Evolutionary conservation across 805 yeast genomes (phyloP).

Genomic region (Candida vartiovaarae): DNA sequence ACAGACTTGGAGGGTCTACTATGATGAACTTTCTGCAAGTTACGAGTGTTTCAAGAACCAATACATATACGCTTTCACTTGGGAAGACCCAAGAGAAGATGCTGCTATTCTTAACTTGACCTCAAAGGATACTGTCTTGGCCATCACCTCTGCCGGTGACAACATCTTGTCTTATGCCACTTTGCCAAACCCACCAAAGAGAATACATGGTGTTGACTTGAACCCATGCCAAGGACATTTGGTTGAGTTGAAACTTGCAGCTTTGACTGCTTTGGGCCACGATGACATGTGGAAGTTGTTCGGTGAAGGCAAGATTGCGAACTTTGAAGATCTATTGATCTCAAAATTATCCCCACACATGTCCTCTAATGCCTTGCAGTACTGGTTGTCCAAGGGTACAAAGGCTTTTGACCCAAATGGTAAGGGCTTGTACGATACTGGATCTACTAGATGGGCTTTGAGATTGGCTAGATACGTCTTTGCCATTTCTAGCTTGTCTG

Average conservation of each 20-base stretch:
- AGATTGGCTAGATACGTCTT: constrained; percentile 59
- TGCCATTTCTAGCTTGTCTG: constrained; percentile 43
- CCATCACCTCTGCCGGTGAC: constrained; percentile 85
- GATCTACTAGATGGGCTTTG: constrained; percentile 82
- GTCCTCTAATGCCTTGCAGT: constrained; percentile 77
- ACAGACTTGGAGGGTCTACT: constrained; percentile 74
- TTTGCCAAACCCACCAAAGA: constrained; percentile 60
- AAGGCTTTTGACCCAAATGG: constrained; percentile 48
- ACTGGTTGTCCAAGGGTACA: constrained; percentile 63
- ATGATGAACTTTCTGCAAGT: constrained; percentile 61
- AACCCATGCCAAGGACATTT: constrained; percentile 81
- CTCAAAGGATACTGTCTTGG: constrained; percentile 64
- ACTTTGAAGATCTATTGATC: constrained; percentile 45
- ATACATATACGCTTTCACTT: constrained; percentile 80
- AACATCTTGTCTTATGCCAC: constrained; percentile 69
- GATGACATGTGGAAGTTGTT: constrained; percentile 68
- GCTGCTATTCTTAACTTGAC: constrained; percentile 54
- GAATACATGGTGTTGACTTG: constrained; percentile 79
- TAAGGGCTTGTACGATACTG: constrained; percentile 69
- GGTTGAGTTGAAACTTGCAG: constrained; percentile 71
- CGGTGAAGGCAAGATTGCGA: constrained; percentile 62
- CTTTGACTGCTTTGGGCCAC: constrained; percentile 48
- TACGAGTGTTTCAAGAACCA: constrained; percentile 70
- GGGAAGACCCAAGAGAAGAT: constrained; percentile 90
- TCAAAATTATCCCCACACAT: constrained; percentile 57